Evolutionary conservation across 2,329 filamentous ascomycete genomes (phyloP), one percentile per base, ranked within the genome.

Genomic region (Pseudodiploospora longispora): DNA sequence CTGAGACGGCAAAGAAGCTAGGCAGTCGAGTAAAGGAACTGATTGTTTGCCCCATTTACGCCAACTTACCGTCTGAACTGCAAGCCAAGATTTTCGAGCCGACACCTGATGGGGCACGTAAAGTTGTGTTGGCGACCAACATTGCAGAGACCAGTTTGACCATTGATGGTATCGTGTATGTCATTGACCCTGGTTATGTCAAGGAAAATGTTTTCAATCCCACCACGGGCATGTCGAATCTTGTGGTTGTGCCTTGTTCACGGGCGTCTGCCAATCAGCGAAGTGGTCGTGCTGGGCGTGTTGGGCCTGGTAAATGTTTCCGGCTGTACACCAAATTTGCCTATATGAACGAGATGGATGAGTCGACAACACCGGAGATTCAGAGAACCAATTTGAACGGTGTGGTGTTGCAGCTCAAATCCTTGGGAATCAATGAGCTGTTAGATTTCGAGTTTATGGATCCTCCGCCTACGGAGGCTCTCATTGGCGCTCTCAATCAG

Each of bases 361-460:
- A 95, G 63, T 86, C 83, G 47, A 94, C 90, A 0, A 91, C 86
- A 0, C 93, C 93, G 0, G 93, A 97, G 61, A 95, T 98, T 36
- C 86, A 95, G 60, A 78, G 93, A 12, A 91, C 87, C 0, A 95
- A 95, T 51, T 74, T 98, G 8, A 91, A 85, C 54, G 76, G 82
- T 19, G 83, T 94, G 0, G 87, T 96, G 1, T 68, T 98, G 27
- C 80, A 90, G 49, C 71, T 98, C 6, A 96, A 95, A 59, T 87
- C 86, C 0, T 73, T 97, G 0, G 90, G 90, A 7, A 94, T 98
- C 61, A 88, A 95, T 59, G 85, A 97, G 55, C 72, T 98, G 0
- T 76, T 98, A 5, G 83, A 91, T 48, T 98, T 98, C 58, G 90
- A 96, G 59, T 97, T 95, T 55, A 89, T 97, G 81, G 91, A 97